Evolutionary conservation across 2,329 filamentous ascomycete genomes (phyloP), one percentile per base, ranked within the genome.

Genomic region (Apiospora koreana): DNA sequence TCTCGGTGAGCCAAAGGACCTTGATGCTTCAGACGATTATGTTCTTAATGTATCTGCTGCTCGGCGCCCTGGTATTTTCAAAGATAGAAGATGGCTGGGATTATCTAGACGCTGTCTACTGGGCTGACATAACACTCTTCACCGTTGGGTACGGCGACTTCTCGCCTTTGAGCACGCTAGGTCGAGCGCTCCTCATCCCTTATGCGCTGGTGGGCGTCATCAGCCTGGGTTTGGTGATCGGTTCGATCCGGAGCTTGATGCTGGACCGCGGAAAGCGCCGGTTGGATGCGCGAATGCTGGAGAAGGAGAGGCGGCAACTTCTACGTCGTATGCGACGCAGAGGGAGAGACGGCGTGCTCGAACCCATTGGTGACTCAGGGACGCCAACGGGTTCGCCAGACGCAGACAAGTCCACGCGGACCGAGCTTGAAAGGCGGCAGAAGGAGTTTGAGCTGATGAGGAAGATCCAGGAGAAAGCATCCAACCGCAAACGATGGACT

Each of bases 21-120:
- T 83, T 98, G 28, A 97, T 98, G 85, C 82, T 97, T 38, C 95
- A 98, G 80, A 97, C 94, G 1, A 97, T 97, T 80, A 84, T 93
- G 69, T 93, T 97, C 77, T 91, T 97, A 68, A 82, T 93, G 65
- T 97, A 96, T 84, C 83, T 98, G 0, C 89, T 93, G 0, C 81
- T 94, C 2, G 95, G 95, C 0, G 94, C 92, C 0, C 87, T 91
- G 0, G 82, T 97, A 0, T 97, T 96, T 77, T 89, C 89, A 7
- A 84, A 83, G 1, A 86, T 96, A 3, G 92, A 97, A 72, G 86
- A 82, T 3, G 41, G 38, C 38, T 96, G 94, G 91, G 83, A 85
- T 25, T 97, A 92, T 76, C 88, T 93, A 1, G 93, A 98, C 75
- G 89, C 90, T 2, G 83, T 95, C 1, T 95, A 94, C 78, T 95